phyloP scores from a whole-genome alignment of 2,329 filamentous ascomycete genomes.

The Aspergillus aculeatinus region DNA sequence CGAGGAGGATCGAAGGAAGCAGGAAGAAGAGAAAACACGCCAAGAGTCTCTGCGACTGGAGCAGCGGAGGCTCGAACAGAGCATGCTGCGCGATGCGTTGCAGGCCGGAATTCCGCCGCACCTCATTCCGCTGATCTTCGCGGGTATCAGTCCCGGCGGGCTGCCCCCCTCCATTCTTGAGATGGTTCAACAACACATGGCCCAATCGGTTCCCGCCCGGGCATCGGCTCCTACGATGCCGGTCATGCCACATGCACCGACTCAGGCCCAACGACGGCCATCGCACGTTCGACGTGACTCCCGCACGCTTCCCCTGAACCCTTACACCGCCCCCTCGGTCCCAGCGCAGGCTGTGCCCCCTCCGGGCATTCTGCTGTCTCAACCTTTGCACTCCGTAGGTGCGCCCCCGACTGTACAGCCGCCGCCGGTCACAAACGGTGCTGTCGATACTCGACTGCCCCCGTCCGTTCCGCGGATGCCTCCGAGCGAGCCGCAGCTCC shows the following conservation, averaged over 20 bases:
- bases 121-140: constrained; percentile 73
- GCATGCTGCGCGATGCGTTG: constrained; percentile 68
- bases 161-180: constrained; percentile 63
- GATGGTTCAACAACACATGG: constrained; percentile 67
- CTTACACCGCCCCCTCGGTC: constrained; percentile 28
- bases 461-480: constrained; percentile 35
- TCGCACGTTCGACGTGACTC: constrained; percentile 22
- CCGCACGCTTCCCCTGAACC: constrained; percentile 33
- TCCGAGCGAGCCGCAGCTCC: constrained; percentile 43
- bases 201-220: constrained; percentile 33
- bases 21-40: constrained; percentile 69
- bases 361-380: constrained; percentile 22
- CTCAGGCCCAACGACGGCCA: constrained; percentile 21
- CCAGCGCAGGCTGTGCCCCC: constrained; percentile 17
- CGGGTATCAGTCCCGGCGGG: constrained; percentile 65
- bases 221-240: constrained; percentile 23
- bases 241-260: constrained; percentile 18
- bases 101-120: constrained; percentile 69
- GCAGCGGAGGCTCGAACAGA: constrained; percentile 70
- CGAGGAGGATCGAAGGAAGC: constrained; percentile 64
- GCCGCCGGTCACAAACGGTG: constrained; percentile 19
- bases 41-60: constrained; percentile 67
- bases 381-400: constrained; percentile 23
- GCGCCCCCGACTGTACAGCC: constrained; percentile 16
- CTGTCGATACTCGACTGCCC: constrained; percentile 16